phyloP scores from a whole-genome alignment of 176 grass and related monocot genomes.

The Poa annua region DNA sequence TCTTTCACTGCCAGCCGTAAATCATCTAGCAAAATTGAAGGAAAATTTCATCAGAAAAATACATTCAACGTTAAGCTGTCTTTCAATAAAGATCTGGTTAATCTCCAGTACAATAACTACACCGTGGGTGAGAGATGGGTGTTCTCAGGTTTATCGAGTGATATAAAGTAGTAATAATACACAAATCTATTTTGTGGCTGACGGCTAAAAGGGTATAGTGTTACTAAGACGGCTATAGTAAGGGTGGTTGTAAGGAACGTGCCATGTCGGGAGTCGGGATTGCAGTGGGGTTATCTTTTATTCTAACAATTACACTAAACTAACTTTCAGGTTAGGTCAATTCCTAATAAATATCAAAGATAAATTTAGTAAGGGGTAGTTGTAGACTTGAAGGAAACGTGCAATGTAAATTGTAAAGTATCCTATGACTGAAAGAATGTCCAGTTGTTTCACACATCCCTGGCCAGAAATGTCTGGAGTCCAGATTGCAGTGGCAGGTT shows the following conservation, averaged over 20 bases:
- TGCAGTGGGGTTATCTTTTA: neutral
- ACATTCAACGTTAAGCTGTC: constrained; percentile 4
- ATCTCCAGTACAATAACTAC: neutral
- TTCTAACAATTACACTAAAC: constrained; percentile 30
- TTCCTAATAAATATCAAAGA: neutral
- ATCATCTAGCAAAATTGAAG: constrained; percentile 59
- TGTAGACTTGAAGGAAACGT: neutral
- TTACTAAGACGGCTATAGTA: neutral
- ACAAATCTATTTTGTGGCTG: neutral
- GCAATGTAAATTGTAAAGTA: neutral
- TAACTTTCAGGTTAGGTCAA: neutral
- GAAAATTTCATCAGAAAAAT: constrained; percentile 1
- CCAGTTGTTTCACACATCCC: neutral
- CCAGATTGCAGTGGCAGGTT: neutral
- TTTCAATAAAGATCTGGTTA: neutral
- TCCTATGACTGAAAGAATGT: constrained; percentile 5
- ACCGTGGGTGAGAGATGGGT: neutral
- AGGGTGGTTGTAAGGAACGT: neutral
- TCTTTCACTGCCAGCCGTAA: constrained; percentile 91
- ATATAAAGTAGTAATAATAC: neutral
- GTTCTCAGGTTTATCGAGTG: neutral
- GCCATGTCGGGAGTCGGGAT: neutral
- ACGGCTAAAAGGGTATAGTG: neutral
- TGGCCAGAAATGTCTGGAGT: neutral
- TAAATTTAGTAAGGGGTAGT: neutral